phyloP scores from a whole-genome alignment of 768 basidiomycete genomes.

The Amanita polypyramis region DNA sequence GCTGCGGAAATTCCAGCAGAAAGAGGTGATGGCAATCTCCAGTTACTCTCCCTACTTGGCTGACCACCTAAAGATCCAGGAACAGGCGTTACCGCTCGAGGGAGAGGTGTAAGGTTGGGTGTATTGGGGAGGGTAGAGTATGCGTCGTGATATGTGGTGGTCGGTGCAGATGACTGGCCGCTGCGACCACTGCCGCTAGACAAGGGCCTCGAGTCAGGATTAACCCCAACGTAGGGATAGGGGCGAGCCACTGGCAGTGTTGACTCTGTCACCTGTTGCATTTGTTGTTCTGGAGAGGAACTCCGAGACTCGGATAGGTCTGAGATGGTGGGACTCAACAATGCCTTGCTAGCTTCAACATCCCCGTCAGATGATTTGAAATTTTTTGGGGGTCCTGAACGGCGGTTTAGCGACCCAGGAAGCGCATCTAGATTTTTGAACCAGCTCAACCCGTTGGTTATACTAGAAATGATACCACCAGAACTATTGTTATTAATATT shows the following conservation, averaged over 20 bases:
- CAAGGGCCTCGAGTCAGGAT: conserved; percentile 41
- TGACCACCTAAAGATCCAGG: conserved; percentile 10
- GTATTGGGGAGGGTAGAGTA: conserved; percentile 36
- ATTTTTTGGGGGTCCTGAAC: conserved; percentile 13
- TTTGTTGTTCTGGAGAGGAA: background rate
- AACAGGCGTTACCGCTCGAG: conserved; percentile 37
- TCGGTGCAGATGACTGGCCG: conserved; percentile 31
- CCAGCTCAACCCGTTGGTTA: conserved; percentile 49
- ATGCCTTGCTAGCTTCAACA: conserved; percentile 31
- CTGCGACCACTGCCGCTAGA: conserved; percentile 50
- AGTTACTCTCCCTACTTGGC: conserved; percentile 13
- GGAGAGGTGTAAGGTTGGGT: conserved; percentile 29
- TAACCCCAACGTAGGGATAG: conserved; percentile 9
- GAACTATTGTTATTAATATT: conserved; percentile 13
- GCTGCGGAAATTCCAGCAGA: background rate
- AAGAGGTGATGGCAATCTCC: conserved; percentile 12
- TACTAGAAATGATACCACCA: conserved; percentile 27
- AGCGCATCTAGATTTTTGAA: conserved; percentile 30
- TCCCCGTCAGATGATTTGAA: conserved; percentile 29
- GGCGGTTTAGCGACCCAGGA: conserved; percentile 13
- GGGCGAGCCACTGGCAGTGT: background rate
- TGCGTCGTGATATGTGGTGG: conserved; percentile 57
- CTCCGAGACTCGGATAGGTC: background rate
- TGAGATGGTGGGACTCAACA: conserved; percentile 16
- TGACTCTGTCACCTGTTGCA: background rate